Percentiles rank a stretch among this genome's conserved stretches.
phyloP scores from a whole-genome alignment of 371 early-diverging fungal species.

The Apophysomyces variabilis region DNA sequence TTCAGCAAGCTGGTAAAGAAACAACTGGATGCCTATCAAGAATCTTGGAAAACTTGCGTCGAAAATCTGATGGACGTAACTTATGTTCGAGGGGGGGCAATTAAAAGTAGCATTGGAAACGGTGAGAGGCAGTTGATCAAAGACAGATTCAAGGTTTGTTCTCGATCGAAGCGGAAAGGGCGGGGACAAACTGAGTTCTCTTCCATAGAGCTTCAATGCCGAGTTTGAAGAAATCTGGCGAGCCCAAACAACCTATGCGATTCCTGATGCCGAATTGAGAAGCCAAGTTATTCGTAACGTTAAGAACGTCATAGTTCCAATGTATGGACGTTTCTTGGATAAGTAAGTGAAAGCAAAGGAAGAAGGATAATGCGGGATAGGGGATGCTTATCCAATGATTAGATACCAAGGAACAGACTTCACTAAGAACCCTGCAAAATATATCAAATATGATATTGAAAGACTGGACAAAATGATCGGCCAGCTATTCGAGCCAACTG shows the following conservation, averaged over 20 bases:
- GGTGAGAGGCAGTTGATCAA: conserved; percentile 75
- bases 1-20: conserved; percentile 69
- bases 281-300: conserved; percentile 75
- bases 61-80: conserved; percentile 77
- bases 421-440: conserved; percentile 82
- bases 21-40: conserved; percentile 66
- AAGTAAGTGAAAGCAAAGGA: conserved; percentile 44
- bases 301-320: conserved; percentile 74
- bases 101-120: conserved; percentile 67
- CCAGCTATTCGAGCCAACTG: conserved; percentile 69
- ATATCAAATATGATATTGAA: conserved; percentile 78
- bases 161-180: neutral
- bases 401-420: conserved; percentile 69
- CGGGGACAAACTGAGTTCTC: neutral
- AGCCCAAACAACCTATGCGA: conserved; percentile 75
- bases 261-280: conserved; percentile 83
- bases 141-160: conserved; percentile 75
- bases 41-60: conserved; percentile 77
- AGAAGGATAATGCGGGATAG: conserved; percentile 13
- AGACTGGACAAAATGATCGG: conserved; percentile 68
- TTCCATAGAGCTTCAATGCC: conserved; percentile 70
- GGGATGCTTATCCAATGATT: conserved; percentile 3
- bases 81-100: conserved; percentile 67
- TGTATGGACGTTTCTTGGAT: conserved; percentile 79
- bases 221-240: conserved; percentile 81